Evolutionary conservation across 805 yeast genomes (phyloP).

Genomic region (Grigorovia transvaalensis): DNA sequence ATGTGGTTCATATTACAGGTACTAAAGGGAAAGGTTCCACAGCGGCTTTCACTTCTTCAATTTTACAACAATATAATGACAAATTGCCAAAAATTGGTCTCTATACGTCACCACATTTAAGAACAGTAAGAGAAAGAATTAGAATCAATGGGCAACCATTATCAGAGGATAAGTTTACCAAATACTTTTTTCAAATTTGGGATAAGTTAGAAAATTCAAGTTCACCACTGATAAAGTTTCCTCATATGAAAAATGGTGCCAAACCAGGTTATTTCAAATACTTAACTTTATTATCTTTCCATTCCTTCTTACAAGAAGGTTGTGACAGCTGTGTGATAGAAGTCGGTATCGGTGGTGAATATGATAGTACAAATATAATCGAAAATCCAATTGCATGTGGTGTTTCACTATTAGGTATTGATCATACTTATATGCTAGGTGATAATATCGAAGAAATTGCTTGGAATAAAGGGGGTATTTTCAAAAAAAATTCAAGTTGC

Average conservation of each 20-base stretch:
- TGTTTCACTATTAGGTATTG: constrained; percentile 79
- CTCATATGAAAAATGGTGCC: constrained; percentile 59
- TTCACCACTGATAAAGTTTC: constrained; percentile 50
- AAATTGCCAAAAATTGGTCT: constrained; percentile 57
- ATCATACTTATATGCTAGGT: constrained; percentile 82
- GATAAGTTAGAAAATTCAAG: constrained; percentile 53
- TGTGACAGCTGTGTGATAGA: constrained; percentile 93
- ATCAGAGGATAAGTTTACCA: constrained; percentile 66
- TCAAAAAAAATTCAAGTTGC: constrained; percentile 59
- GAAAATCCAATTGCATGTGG: constrained; percentile 76
- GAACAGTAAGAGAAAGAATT: constrained; percentile 85
- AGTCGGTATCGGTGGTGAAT: constrained; percentile 98
- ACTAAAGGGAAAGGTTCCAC: constrained; percentile 98
- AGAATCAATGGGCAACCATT: constrained; percentile 81
- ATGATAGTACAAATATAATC: constrained; percentile 89
- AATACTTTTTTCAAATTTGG: constrained; percentile 92
- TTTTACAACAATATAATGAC: constrained; percentile 51
- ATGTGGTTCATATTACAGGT: constrained; percentile 88
- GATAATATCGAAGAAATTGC: constrained; percentile 81
- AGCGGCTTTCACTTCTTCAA: constrained; percentile 84
- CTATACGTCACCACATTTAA: constrained; percentile 94
- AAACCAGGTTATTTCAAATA: constrained; percentile 93
- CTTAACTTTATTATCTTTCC: constrained; percentile 81
- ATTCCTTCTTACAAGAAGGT: constrained; percentile 76
- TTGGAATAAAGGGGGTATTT: constrained; percentile 94